A percentile compares a stretch with the other conserved stretches of the same genome.
Conservation (phyloP, 1,284 basidiomycete species). For the Leccinum fallax region DNA sequence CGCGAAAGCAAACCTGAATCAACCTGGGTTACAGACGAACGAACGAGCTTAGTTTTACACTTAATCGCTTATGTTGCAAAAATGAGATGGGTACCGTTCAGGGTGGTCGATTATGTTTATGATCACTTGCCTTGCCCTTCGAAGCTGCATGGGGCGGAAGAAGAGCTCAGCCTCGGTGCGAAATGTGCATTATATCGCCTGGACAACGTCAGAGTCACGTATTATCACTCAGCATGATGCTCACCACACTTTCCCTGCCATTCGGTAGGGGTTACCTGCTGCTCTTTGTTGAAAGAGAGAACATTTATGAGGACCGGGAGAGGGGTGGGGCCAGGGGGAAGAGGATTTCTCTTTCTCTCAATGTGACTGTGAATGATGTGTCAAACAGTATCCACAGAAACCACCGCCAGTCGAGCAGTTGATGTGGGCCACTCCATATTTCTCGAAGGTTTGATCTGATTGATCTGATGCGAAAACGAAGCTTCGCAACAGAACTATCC, state of each 20-base stretch:
- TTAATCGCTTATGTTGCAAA: neutral
- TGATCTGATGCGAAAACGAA: neutral
- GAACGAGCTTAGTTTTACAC: neutral
- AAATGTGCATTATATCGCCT: constrained; percentile 15
- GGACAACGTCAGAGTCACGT: neutral
- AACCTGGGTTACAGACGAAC: neutral
- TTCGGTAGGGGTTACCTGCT: too few relatives aligned
- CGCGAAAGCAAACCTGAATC: constrained; percentile 16
- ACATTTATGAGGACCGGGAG: too few relatives aligned
- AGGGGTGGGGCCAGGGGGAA: neutral
- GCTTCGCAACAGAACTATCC: neutral
- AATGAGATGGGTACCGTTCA: neutral
- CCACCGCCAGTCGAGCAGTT: neutral
- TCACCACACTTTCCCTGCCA: too few relatives aligned
- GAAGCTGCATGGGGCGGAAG: constrained; percentile 17
- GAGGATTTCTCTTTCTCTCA: neutral
- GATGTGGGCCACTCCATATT: neutral
- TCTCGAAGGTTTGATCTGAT: neutral
- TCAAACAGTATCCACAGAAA: neutral
- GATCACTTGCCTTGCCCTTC: constrained; percentile 17
- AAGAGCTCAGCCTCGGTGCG: neutral
- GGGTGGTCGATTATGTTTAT: constrained; percentile 16
- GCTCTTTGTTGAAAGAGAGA: too few relatives aligned
- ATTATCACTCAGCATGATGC: neutral
- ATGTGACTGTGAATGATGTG: neutral